Evolutionary conservation across 768 basidiomycete species (phyloP).

Genomic region (Chalciporus chontae): DNA sequence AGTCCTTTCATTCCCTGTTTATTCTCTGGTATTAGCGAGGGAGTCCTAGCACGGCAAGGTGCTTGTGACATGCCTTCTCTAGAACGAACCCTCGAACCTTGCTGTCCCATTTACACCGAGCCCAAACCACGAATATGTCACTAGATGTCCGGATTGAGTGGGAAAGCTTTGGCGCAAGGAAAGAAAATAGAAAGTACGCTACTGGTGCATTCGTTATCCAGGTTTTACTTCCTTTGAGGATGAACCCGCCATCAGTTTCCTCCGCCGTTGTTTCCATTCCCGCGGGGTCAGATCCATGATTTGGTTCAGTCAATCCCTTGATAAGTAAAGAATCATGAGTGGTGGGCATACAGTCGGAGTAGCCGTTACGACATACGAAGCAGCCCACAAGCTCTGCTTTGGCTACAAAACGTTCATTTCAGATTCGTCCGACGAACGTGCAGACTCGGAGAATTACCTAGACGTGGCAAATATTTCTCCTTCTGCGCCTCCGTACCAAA

Average conservation of each 20-base stretch:
- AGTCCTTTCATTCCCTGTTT: conserved; percentile 81
- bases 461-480: conserved; percentile 81
- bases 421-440: background rate
- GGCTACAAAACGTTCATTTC: conserved; percentile 40
- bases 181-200: conserved; percentile 51
- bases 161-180: conserved; percentile 2
- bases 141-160: conserved; percentile 35
- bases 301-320: conserved; percentile 93
- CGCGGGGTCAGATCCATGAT: conserved; percentile 96
- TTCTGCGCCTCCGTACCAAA: conserved; percentile 90
- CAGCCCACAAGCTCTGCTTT: conserved; percentile 87
- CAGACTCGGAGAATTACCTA: conserved; percentile 48
- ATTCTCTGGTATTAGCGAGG: background rate
- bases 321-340: conserved; percentile 1
- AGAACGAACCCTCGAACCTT: conserved; percentile 88
- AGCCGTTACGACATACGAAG: conserved; percentile 58
- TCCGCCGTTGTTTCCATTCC: conserved; percentile 94
- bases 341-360: background rate
- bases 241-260: conserved; percentile 80
- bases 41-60: background rate
- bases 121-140: conserved; percentile 93
- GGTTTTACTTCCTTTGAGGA: conserved; percentile 89
- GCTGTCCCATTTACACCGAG: conserved; percentile 89
- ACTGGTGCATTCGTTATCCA: conserved; percentile 96
- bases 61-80: conserved; percentile 61